phyloP scores from a whole-genome alignment of 345 rosid genomes.

The Salix dunnii region DNA sequence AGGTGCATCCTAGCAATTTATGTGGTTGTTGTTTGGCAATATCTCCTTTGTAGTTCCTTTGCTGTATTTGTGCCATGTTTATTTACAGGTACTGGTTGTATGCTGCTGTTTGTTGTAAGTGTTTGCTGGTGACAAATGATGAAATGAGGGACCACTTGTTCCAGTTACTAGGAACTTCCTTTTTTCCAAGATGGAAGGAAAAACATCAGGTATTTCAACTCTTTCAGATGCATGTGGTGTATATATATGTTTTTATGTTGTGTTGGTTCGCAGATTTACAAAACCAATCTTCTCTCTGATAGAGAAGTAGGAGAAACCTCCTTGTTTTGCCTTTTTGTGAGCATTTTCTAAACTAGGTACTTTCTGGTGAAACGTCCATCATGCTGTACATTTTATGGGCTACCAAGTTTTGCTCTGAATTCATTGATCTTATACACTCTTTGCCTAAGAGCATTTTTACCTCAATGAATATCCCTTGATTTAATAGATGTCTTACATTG shows the following conservation, averaged over 20 bases:
- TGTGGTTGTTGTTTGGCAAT: neutral
- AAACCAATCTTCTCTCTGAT: neutral
- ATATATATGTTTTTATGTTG: neutral
- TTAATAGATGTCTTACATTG: neutral
- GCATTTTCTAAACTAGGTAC: neutral
- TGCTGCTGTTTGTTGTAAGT: slow-evolving; percentile 80
- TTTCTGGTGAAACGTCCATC: neutral
- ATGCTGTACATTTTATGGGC: neutral
- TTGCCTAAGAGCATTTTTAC: neutral
- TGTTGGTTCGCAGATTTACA: neutral
- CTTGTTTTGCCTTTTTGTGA: neutral
- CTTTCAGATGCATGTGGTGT: neutral
- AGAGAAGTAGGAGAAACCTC: neutral
- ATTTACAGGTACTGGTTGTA: slow-evolving; percentile 88
- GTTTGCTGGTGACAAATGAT: slow-evolving; percentile 85
- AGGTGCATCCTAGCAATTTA: neutral
- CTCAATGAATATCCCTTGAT: neutral
- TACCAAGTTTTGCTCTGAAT: neutral
- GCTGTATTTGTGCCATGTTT: slow-evolving; percentile 2
- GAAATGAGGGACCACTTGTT: slow-evolving; percentile 99
- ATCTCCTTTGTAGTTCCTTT: neutral
- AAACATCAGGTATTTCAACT: slow-evolving; percentile 72
- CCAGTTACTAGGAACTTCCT: slow-evolving; percentile 78
- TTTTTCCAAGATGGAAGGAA: slow-evolving; percentile 98
- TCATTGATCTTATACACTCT: neutral